Conservation (phyloP, 768 basidiomycete species). For the Cyclocybe aegerita region DNA sequence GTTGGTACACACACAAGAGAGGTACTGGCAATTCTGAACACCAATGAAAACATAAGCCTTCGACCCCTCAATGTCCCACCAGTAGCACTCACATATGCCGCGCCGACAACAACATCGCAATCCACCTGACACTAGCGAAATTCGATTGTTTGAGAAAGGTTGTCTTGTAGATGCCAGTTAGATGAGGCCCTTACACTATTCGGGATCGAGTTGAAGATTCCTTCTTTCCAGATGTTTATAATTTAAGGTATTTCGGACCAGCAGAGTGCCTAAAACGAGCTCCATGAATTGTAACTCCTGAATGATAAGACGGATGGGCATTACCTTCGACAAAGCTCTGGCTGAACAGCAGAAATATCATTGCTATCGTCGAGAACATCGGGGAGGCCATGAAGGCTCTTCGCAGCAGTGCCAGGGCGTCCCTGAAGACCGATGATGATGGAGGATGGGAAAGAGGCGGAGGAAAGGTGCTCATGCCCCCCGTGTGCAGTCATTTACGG, state of each 20-base stretch:
- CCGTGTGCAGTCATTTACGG: no score
- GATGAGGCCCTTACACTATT: neutral
- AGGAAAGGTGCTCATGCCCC: no score
- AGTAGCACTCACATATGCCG: constrained; percentile 7
- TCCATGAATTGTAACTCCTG: no score
- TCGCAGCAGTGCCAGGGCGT: no score
- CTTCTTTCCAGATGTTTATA: constrained; percentile 7
- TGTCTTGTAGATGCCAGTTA: neutral
- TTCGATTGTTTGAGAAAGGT: neutral
- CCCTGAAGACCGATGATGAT: no score
- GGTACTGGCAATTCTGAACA: constrained; percentile 6
- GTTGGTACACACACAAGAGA: constrained; percentile 10
- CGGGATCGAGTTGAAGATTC: constrained; percentile 8
- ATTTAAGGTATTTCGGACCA: neutral
- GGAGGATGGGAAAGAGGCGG: no score
- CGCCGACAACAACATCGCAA: constrained; percentile 11
- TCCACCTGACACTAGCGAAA: constrained; percentile 5
- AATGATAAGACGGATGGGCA: no score
- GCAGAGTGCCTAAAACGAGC: neutral
- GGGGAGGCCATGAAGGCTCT: no score
- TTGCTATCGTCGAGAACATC: no score
- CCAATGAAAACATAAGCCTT: neutral
- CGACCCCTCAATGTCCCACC: neutral
- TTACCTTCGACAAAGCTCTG: no score
- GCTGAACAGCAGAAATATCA: no score